Base-by-base conservation (phyloP, 345 rosid species). In the Gossypium mustelinum region DNA sequence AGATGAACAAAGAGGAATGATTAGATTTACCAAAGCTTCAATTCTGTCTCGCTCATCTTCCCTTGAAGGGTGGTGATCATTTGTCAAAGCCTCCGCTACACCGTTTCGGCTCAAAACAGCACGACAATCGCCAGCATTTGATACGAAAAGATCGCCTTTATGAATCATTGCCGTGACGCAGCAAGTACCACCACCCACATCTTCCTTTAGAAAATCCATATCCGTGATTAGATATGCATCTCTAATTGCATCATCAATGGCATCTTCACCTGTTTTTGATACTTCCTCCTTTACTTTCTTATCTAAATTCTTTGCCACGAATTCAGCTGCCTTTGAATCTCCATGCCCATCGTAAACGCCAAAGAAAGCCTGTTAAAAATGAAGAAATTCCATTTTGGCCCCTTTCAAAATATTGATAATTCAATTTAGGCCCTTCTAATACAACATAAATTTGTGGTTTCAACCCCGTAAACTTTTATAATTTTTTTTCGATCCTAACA, bases 341-440 rank as follows among this genome's bases (percentile, higher is more conserved):
- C 97, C 97, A 61, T 94, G 98, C 73, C 98, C 98, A 75, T 94
- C 98, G 63, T 85, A 94, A 22, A 94, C 82, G 69, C 97, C 97
- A 78, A 89, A 94, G 27, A 92, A 70, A 41, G 92, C 97, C 94
- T 94, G 81, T 54, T 27, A 57, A 57, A 76, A 75, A 25, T 7
- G 1, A 18, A 64, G 18, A 63, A 20, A 34, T 34, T 5, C 1
- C 41, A 34, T 34, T 34, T 34, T 34, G 41, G 41, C 41, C 41
- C 41, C 43, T 34, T 18, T 45, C 2, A 18, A 22, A 27, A 3
- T 25, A 25, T 25, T 27, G 13, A 13, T 60, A 2, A 60, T 13
- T 2, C 24, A 56, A 16, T 34, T 34, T 34, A 34, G 41, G 1
- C 41, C 7, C 41, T 34, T 34, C 41, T 5, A 34, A 34, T 34